phyloP scores from a whole-genome alignment of 2,329 filamentous ascomycete genomes.

The Ophiostoma fasciatum region DNA sequence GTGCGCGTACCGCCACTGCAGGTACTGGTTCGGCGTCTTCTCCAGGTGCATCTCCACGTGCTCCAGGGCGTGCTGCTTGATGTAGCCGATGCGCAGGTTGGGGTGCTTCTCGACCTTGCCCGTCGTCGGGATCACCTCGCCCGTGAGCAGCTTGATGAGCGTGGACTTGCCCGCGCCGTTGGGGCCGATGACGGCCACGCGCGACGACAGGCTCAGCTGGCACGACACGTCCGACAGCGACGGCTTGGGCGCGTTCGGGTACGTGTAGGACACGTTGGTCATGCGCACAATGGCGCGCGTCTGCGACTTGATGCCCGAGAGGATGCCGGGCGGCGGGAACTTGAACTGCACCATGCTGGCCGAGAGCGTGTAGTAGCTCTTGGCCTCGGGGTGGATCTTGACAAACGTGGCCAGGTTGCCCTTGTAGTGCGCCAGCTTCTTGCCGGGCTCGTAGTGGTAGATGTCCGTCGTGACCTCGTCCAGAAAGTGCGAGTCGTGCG shows the following conservation, averaged over 20 bases:
- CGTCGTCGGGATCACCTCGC: slow-evolving; percentile 67
- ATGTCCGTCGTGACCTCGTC: slow-evolving; percentile 98
- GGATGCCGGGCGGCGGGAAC: slow-evolving; percentile 88
- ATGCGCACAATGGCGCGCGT: slow-evolving; percentile 93
- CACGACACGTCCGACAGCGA: slow-evolving; percentile 82
- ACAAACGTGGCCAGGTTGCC: slow-evolving; percentile 78
- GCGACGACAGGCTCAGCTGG: slow-evolving; percentile 74
- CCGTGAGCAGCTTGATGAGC: slow-evolving; percentile 91
- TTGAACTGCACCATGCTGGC: slow-evolving; percentile 87
- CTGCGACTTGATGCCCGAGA: slow-evolving; percentile 87
- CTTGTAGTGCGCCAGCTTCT: slow-evolving; percentile 82
- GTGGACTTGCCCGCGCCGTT: slow-evolving; percentile 98
- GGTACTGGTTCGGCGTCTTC: slow-evolving; percentile 97
- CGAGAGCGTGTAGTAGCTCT: slow-evolving; percentile 95
- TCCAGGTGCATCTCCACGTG: slow-evolving; percentile 99
- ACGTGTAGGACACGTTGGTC: slow-evolving; percentile 83
- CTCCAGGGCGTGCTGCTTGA: slow-evolving; percentile 97
- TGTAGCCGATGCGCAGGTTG: slow-evolving; percentile 96
- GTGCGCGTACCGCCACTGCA: slow-evolving; percentile 96
- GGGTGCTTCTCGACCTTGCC: slow-evolving; percentile 97
- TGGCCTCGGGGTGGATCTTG: slow-evolving; percentile 78
- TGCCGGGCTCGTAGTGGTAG: slow-evolving; percentile 91
- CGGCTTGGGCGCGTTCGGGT: slow-evolving; percentile 76
- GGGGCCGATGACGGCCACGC: slow-evolving; percentile 89
- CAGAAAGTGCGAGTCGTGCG: slow-evolving; percentile 94